Evolutionary conservation across 179 eudicot genomes (phyloP).

Genomic region (Dionaea muscipula): DNA sequence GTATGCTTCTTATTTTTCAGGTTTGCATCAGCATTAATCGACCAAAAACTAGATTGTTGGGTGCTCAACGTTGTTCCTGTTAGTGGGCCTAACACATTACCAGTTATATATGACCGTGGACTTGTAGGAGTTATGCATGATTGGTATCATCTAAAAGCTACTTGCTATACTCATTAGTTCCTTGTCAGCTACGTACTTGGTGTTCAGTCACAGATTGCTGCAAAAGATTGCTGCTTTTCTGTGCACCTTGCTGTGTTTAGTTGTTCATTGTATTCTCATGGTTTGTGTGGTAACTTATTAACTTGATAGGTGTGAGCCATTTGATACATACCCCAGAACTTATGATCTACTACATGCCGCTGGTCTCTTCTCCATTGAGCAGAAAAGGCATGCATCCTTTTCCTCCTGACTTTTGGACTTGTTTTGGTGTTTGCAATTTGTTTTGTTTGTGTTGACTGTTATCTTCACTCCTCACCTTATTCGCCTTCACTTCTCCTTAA

Average conservation of each 20-base stretch:
- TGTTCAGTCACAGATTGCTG: no score
- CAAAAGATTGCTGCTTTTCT: no score
- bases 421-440: no score
- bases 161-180: neutral
- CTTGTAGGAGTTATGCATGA: conserved; percentile 96
- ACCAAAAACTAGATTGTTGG: conserved; percentile 65
- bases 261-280: no score
- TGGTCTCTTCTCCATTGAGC: conserved; percentile 74
- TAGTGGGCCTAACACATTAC: conserved; percentile 84
- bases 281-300: no score
- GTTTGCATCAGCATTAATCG: conserved; percentile 77
- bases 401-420: neutral
- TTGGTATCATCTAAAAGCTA: conserved; percentile 31
- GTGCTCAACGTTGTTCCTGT: conserved; percentile 88
- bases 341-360: conserved; percentile 90
- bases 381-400: conserved; percentile 40
- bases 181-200: neutral
- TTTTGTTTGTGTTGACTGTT: no score
- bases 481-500: no score
- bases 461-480: no score
- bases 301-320: conserved; percentile 80
- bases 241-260: no score
- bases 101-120: conserved; percentile 91
- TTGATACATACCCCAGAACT: conserved; percentile 97
- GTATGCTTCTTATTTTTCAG: conserved; percentile 21